Conservation (phyloP, 2,329 filamentous ascomycete genomes). For the Sporothrix variecibatus region DNA sequence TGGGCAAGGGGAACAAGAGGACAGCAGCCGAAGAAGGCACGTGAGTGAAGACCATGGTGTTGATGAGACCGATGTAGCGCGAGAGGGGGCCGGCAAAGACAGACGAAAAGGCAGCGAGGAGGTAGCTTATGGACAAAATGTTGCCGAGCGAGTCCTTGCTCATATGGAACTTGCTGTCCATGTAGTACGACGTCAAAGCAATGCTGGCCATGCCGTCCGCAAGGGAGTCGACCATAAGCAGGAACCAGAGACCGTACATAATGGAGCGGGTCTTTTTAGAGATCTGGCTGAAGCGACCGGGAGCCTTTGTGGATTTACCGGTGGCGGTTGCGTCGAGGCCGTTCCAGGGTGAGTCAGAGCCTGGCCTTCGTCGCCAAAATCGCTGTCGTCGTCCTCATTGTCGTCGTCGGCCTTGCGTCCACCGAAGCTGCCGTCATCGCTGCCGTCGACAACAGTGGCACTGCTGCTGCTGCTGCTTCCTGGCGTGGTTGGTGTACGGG, state of each 20-base stretch:
- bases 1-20: slow-evolving; percentile 59
- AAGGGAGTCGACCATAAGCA: slow-evolving; percentile 64
- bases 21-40: slow-evolving; percentile 64
- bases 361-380: slow-evolving; percentile 26
- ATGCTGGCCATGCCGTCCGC: slow-evolving; percentile 67
- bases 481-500: background rate
- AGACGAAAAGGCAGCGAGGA: slow-evolving; percentile 56
- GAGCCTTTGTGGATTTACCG: slow-evolving; percentile 30
- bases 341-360: slow-evolving; percentile 24
- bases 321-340: slow-evolving; percentile 7
- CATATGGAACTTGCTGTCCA: slow-evolving; percentile 57
- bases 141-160: slow-evolving; percentile 61
- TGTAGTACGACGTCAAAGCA: slow-evolving; percentile 59
- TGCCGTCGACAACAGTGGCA: background rate
- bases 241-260: slow-evolving; percentile 66
- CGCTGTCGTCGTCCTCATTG: slow-evolving; percentile 30
- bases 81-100: slow-evolving; percentile 61
- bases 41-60: slow-evolving; percentile 65
- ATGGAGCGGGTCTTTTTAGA: slow-evolving; percentile 57
- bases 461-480: slow-evolving; percentile 10
- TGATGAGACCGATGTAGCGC: slow-evolving; percentile 61
- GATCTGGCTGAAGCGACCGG: slow-evolving; percentile 53
- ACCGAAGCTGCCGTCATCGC: background rate
- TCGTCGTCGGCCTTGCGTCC: slow-evolving; percentile 32
- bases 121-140: slow-evolving; percentile 55